Conservation (phyloP, 208 protist species). For the Trypanosoma mega region DNA sequence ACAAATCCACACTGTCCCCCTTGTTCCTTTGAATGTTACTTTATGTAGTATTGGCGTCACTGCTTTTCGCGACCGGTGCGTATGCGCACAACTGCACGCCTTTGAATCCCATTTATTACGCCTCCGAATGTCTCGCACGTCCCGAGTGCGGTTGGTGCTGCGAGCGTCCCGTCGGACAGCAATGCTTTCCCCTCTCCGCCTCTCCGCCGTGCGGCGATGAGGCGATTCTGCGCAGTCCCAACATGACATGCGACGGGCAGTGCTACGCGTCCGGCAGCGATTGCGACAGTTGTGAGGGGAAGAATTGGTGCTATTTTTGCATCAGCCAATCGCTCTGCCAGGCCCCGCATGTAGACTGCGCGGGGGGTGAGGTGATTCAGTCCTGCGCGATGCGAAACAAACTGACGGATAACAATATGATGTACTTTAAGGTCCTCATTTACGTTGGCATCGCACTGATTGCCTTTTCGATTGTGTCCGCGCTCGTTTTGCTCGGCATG, state of each 20-base stretch:
- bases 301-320: conserved; percentile 46
- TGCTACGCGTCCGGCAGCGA: conserved; percentile 10
- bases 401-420: neutral
- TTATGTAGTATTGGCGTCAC: neutral
- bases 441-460: conserved; percentile 2
- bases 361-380: conserved; percentile 22
- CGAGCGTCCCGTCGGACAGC: conserved; percentile 26
- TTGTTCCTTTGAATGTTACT: conserved; percentile 8
- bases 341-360: conserved; percentile 14
- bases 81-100: conserved; percentile 12
- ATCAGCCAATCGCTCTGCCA: conserved; percentile 16
- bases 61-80: neutral
- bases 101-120: conserved; percentile 30
- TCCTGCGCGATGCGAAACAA: conserved; percentile 16
- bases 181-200: conserved; percentile 32
- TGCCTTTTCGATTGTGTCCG: neutral
- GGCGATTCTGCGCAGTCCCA: conserved; percentile 14
- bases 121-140: conserved; percentile 30
- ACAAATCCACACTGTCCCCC: neutral
- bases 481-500: neutral
- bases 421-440: conserved; percentile 8
- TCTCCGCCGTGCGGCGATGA: conserved; percentile 12
- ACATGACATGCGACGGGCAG: conserved; percentile 30
- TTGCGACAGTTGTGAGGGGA: conserved; percentile 26
- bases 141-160: conserved; percentile 40